Evolutionary conservation across 257 asterid genomes (phyloP), one percentile per base, ranked within the genome.

Genomic region (Gardenia jasminoides): DNA sequence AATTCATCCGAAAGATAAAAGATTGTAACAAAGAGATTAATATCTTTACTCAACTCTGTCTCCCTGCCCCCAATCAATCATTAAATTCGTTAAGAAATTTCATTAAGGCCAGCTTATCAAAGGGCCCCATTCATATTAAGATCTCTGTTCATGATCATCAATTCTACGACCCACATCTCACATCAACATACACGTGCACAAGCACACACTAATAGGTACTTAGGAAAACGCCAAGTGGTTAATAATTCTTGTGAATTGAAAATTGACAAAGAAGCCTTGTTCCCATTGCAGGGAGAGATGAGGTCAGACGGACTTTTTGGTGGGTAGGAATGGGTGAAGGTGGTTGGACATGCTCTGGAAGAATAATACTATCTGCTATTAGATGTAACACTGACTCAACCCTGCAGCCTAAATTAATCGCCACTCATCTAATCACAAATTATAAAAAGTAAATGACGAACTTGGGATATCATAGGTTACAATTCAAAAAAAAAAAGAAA

Each of bases 261-360:
- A 71, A 87, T 56, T 39, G 67, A 66, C 70, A 80, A 77, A 44
- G 47, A 22, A 50, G 81, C 81, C 73, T 33, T 48, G 75, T 59
- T 80, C 79, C 68, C 28, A 86, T 88, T 86, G 86, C 88, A 74
- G 81, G 77, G 70, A 48, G 30, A 19, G 79, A 72, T 78, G 75
- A 77, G 47, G 76, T 67, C 47, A 78, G 84, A 59, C 12, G 41
- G 67, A 75, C 36, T 77, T 80, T 87, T 83, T 82, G 92, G 94
- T 92, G 88, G 96, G 86, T 88, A 87, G 86, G 87, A 88, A 87
- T 89, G 92, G 97, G 87, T 93, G 97, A 89, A 88, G 88, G 90
- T 91, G 82, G 97, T 91, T 93, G 92, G 93, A 81, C 91, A 81
- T 67, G 69, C 70, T 56, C 52, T 52, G 71, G 80, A 36, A 78